Evolutionary conservation across 2,329 filamentous ascomycete genomes (phyloP), one percentile per base, ranked within the genome.

Genomic region (Coniochaeta pulveracea): DNA sequence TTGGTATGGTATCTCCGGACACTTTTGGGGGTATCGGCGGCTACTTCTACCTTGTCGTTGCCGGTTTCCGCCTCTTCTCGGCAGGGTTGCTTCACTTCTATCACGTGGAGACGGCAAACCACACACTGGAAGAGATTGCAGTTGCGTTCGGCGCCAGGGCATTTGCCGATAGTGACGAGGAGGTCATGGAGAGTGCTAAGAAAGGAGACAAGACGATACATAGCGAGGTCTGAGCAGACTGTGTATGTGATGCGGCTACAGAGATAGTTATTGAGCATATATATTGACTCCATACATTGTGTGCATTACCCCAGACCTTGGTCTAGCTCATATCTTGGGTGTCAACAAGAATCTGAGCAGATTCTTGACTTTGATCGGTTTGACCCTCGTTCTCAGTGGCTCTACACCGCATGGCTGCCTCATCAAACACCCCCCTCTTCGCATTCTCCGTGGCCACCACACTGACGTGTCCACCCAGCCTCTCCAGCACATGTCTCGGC

Each of bases 1-100:
- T 65, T 44, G 66, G 51, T 21, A 60, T 61, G 56, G 54, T 57
- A 5, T 57, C 58, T 1, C 57, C 59, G 0, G 55, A 58, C 33
- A 56, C 58, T 10, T 61, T 62, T 35, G 46, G 50, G 3, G 53
- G 56, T 0, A 60, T 62, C 12, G 46, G 51, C n/a, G 57, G 56
- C 4, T 60, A 60, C 40, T 61, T 56, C 37, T 61, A 61, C 36
- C 37, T 60, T 2, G 43, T 61, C 18, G 60, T 62, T 34, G 58
- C 54, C 5, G 52, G 54, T 2, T 60, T 60, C 35, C 60, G 58
- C 43, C 47, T 60, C 6, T 51, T 52, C 37, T 53, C 53, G 2
- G 52, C 51, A 3, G 45, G 42, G 7, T 38, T 60, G 12, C 47
- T 49, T 2, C 45, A 58, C 25, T 60, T 57, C 32, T 61, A 59